A percentile compares a stretch with the other conserved stretches of the same genome.
Evolutionary conservation across 169 alveolate genomes (phyloP).

Genomic region (Babesia bovis): DNA sequence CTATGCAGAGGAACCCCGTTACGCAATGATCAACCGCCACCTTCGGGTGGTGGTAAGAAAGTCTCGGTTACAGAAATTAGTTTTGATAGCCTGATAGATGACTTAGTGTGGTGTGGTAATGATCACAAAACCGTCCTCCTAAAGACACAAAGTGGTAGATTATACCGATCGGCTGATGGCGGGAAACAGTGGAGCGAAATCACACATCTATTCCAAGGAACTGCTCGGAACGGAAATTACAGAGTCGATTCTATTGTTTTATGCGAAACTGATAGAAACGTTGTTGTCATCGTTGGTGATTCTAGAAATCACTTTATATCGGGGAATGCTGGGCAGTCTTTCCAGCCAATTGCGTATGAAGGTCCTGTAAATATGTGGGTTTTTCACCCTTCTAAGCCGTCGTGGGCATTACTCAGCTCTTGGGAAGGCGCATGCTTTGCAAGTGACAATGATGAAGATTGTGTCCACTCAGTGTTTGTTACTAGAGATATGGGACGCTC

Average conservation of each 20-base stretch:
- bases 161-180: constrained; percentile 80
- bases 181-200: constrained; percentile 86
- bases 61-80: constrained; percentile 85
- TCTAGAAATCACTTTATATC: constrained; percentile 74
- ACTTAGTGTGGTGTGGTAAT: constrained; percentile 83
- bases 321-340: constrained; percentile 76
- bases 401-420: constrained; percentile 83
- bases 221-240: constrained; percentile 41
- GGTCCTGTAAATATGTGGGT: constrained; percentile 80
- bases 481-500: constrained; percentile 86
- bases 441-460: constrained; percentile 72
- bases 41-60: constrained; percentile 72
- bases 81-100: constrained; percentile 83
- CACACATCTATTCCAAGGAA: constrained; percentile 69
- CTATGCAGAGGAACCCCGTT: not conserved
- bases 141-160: constrained; percentile 80
- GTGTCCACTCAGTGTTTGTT: constrained; percentile 84
- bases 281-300: constrained; percentile 78
- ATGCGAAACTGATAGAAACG: constrained; percentile 75
- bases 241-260: constrained; percentile 76
- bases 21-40: not conserved
- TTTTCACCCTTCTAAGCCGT: constrained; percentile 82
- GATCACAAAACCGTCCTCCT: constrained; percentile 80
- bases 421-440: constrained; percentile 85
- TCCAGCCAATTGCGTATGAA: constrained; percentile 72